These are phyloP conservation scores for Smithsoniella earleae DNA, from an alignment of 163 green algal genomes.

Conservation along the genomic window DNA sequence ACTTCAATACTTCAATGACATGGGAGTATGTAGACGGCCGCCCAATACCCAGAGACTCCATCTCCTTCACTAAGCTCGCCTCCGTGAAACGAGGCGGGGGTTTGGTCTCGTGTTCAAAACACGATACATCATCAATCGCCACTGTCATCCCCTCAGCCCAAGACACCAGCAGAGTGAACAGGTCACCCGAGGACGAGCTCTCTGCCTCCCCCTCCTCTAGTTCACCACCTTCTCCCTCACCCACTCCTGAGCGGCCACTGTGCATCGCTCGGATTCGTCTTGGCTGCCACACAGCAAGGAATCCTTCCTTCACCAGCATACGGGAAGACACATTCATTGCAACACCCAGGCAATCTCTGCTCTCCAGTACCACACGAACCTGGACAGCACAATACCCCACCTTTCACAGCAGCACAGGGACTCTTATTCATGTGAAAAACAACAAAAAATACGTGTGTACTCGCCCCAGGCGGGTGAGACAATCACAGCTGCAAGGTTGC, in stretches of 20 bases:
- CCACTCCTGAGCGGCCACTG: too few relatives aligned
- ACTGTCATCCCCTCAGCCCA: slow-evolving; percentile 33
- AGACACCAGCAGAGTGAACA: neutral
- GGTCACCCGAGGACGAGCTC: neutral
- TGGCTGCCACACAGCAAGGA: neutral
- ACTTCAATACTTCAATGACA: slow-evolving; percentile 65
- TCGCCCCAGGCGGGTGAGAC: too few relatives aligned
- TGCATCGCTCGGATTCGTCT: neutral
- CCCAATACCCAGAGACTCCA: slow-evolving; percentile 84
- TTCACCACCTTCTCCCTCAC: too few relatives aligned
- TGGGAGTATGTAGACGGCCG: slow-evolving; percentile 85
- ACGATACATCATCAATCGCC: slow-evolving; percentile 4
- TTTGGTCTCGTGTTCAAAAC: slow-evolving; percentile 58
- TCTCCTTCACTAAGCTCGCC: slow-evolving; percentile 60
- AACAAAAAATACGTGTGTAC: too few relatives aligned
- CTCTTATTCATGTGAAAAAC: too few relatives aligned
- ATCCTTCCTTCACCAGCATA: neutral
- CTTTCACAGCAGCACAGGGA: too few relatives aligned
- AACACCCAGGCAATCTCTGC: too few relatives aligned
- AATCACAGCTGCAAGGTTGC: neutral
- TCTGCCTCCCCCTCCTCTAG: too few relatives aligned
- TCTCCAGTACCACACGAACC: too few relatives aligned
- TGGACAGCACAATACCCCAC: too few relatives aligned
- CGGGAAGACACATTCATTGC: neutral
- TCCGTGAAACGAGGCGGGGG: slow-evolving; percentile 71